A percentile compares a stretch with the other conserved stretches of the same genome.
These are phyloP conservation scores for Colletotrichum sojae DNA, from an alignment of 2,329 filamentous ascomycete genomes.

Conservation along the genomic window DNA sequence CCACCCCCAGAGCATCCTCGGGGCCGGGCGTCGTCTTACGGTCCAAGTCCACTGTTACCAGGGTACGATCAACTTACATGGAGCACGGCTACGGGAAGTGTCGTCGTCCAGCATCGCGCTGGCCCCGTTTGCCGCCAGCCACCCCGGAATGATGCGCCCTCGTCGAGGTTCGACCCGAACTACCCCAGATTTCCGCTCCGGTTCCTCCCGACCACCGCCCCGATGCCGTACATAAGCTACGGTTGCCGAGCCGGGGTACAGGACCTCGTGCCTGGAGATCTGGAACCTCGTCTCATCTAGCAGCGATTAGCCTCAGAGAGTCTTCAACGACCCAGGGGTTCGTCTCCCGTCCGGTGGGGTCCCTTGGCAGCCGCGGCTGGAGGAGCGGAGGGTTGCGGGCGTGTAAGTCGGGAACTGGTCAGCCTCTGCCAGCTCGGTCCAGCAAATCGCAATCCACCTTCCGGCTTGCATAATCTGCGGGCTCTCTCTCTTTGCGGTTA, in stretches of 20 bases:
- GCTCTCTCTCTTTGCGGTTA: constrained; percentile 7
- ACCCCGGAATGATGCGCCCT: constrained; percentile 39
- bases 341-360: constrained; percentile 25
- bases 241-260: constrained; percentile 39
- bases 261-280: constrained; percentile 38
- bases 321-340: constrained; percentile 32
- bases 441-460: constrained; percentile 13
- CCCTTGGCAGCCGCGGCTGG: constrained; percentile 22
- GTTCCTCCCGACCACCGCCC: constrained; percentile 39
- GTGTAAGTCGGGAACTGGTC: constrained; percentile 29
- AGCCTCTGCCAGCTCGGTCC: constrained; percentile 16
- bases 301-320: constrained; percentile 32
- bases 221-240: constrained; percentile 38
- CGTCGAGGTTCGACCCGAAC: constrained; percentile 40
- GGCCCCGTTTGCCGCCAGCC: constrained; percentile 39
- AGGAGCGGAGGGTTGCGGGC: constrained; percentile 21
- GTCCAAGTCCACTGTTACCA: constrained; percentile 30
- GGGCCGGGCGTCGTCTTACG: constrained; percentile 10
- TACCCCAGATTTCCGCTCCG: constrained; percentile 41
- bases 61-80: constrained; percentile 33
- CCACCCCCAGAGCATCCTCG: constrained; percentile 9
- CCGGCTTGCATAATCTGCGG: constrained; percentile 27
- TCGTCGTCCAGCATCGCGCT: constrained; percentile 27
- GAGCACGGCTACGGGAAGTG: constrained; percentile 31
- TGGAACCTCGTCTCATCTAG: constrained; percentile 37